Conservation (phyloP, 2,329 filamentous ascomycete species). For the Beauveria pseudobassiana region DNA sequence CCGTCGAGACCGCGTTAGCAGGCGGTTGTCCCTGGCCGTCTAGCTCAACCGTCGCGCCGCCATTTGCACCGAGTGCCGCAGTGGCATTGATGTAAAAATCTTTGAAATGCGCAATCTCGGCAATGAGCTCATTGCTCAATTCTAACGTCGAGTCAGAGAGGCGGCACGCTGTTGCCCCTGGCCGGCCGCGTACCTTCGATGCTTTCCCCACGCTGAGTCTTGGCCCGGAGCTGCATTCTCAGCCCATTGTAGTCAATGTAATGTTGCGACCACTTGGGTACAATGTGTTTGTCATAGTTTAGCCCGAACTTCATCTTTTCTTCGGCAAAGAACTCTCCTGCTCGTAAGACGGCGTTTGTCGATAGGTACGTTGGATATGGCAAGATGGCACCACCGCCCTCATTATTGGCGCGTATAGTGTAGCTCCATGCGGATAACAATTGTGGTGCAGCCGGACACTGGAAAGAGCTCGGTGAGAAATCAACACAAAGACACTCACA, state of each 20-base stretch:
- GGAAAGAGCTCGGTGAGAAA: no score
- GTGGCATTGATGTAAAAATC: neutral
- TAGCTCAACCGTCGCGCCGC: neutral
- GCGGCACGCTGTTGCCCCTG: neutral
- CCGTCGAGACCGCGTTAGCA: no score
- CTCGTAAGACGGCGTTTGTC: neutral
- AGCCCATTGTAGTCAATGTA: constrained; percentile 23
- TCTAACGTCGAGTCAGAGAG: neutral
- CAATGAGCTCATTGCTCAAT: neutral
- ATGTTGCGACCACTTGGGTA: constrained; percentile 21
- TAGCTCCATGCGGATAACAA: no score
- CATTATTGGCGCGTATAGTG: no score
- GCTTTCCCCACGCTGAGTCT: neutral
- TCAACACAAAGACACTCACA: no score
- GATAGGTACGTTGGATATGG: neutral
- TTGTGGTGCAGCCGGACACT: no score
- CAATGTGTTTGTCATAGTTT: constrained; percentile 18
- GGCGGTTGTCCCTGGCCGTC: neutral
- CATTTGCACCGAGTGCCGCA: neutral
- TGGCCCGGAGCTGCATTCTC: constrained; percentile 13
- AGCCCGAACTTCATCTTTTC: constrained; percentile 23
- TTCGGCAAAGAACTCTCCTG: neutral
- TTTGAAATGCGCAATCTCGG: neutral
- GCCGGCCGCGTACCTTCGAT: neutral
- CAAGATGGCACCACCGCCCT: no score